phyloP scores from a whole-genome alignment of 2,329 filamentous ascomycete genomes.

The Fusarium subglutinans region DNA sequence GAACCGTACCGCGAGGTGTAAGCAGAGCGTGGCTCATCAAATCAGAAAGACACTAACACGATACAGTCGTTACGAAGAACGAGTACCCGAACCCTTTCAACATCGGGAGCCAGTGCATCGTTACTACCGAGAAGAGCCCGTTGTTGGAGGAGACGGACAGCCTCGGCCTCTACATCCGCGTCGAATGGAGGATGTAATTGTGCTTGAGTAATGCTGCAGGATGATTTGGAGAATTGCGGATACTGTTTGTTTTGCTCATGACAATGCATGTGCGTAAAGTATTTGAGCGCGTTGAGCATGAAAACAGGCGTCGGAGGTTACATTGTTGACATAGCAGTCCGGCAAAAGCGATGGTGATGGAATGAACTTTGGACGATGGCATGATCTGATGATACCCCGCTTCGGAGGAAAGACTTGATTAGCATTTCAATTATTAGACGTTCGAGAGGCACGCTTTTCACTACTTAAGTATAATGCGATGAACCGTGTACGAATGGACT shows the following conservation, averaged over 20 bases:
- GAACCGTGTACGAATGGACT: neutral
- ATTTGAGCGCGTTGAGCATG: neutral
- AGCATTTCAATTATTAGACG: neutral
- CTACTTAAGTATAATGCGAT: neutral
- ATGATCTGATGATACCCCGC: slow-evolving; percentile 39
- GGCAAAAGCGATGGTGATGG: slow-evolving; percentile 10
- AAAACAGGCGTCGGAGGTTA: slow-evolving; percentile 24
- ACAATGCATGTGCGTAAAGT: neutral
- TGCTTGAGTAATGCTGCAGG: slow-evolving; percentile 42
- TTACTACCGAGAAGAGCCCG: slow-evolving; percentile 26
- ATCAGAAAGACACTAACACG: slow-evolving; percentile 19
- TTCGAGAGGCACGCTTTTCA: neutral
- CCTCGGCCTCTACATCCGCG: slow-evolving; percentile 33
- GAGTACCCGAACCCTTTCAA: neutral
- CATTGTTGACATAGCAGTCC: slow-evolving; percentile 9
- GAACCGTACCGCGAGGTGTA: slow-evolving; percentile 41
- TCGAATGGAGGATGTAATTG: slow-evolving; percentile 44
- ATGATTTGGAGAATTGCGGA: neutral
- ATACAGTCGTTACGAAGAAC: slow-evolving; percentile 26
- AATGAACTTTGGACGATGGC: slow-evolving; percentile 18
- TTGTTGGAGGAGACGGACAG: slow-evolving; percentile 15
- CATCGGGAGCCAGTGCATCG: slow-evolving; percentile 27
- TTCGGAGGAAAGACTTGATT: slow-evolving; percentile 23
- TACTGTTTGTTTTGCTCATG: neutral
- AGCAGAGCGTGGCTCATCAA: slow-evolving; percentile 5